Base-by-base conservation (phyloP, 768 basidiomycete species). In the Pleurotus salmoneostramineus region DNA sequence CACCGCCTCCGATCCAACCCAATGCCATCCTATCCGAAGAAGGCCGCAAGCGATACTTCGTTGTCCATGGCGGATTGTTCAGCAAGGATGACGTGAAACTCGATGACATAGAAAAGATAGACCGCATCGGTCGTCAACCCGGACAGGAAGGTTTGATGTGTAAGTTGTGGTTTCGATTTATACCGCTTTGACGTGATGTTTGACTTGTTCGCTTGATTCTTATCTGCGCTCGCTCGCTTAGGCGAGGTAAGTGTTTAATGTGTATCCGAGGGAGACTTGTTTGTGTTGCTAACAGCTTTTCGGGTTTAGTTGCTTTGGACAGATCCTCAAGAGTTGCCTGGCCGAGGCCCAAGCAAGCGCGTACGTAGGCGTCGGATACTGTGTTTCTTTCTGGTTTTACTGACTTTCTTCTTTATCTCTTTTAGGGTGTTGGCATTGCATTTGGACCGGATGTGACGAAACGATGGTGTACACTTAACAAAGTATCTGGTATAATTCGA, bases 141-240 rank as follows among this genome's bases (percentile, higher is more conserved):
- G 95, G 94, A 46, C 89, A 93, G 60, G 91, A 95, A 65, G 96
- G 96, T 2, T 72, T 98, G 49, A 98, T 99, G 91, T 96, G 93
- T 90, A 71, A 72, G 88, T 83, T 48, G 40, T 40, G 14, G 4
- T 36, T 43, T 56, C 64, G 42, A 32, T 62, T 36, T 44, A n/a
- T 34, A 12, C 15, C 11, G n/a, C 44, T 11, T 45, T 44, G 36
- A 40, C 51, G 56, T 56, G 47, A 51, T 44, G 17, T 47, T 56
- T 42, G 15, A 47, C n/a, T 33, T 12, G n/a, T 60, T 55, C 21
- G 21, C 21, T 27, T 27, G 21, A 27, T 27, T 27, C 21, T 27
- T 27, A 27, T 27, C 21, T 27, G 21, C 21, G 21, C 21, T 27
- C 21, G 21, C 21, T 27, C 21, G 21, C 21, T 34, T 50, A 88